Base-by-base conservation (phyloP, 768 basidiomycete genomes). In the Tephrocybe sp. region DNA sequence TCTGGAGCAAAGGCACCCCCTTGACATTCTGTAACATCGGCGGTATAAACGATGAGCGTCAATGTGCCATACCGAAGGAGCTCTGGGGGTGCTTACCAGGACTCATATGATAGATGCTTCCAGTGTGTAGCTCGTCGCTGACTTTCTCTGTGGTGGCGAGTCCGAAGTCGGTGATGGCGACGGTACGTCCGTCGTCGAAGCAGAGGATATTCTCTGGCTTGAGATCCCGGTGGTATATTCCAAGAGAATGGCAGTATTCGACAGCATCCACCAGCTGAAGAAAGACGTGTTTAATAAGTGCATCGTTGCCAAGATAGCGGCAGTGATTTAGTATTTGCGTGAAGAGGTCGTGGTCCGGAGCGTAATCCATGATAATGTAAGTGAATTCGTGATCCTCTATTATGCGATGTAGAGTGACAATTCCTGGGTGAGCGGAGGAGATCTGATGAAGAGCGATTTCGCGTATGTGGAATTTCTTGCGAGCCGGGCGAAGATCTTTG, bases 21-120 rank as follows among this genome's bases (percentile, higher is more conserved):
- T 62, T 97, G 88, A 64, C 95, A 97, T 66, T 97, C 92, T 97
- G 69, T 30, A 61, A 63, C 3, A 51, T 7, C 11, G 57, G 58
- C 23, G 24, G 29, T 12, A 4, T 10, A 25, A 3, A 15, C 7
- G 11, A 42, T 15, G 33, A 16, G n/a, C n/a, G n/a, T n/a, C n/a
- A n/a, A n/a, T n/a, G n/a, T n/a, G n/a, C n/a, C n/a, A n/a, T n/a
- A 23, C 4, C 22, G 5, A 11, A 24, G 21, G 25, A 19, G 10
- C 36, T 23, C 21, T 25, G 25, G 4, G 18, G 11, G 18, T 46
- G 66, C 78, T 42, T 67, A 84, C 89, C 92, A 68, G 94, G 94
- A 61, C 91, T 94, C 88, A 98, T 94, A 69, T 97, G 95, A 68
- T 93, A 97, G n/a, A 94, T 83, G 59, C 91, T 94, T n/a, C 94